Base-by-base conservation (phyloP, 163 green algal species). In the Chlamydomonas reinhardtii region DNA sequence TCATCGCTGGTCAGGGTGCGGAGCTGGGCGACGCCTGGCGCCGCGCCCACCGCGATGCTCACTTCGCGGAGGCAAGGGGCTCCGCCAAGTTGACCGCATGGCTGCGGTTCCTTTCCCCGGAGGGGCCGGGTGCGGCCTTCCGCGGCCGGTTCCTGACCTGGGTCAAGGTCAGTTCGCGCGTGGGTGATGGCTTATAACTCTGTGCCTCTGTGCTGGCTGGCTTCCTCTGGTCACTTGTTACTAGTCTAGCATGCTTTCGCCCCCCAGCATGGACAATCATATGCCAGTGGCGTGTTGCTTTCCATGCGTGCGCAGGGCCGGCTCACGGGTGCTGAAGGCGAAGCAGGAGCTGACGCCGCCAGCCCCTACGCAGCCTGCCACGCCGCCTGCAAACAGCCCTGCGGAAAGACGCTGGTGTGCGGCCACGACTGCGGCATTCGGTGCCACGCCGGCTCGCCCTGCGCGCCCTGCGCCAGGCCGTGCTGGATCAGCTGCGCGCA, bases 351-450 rank as follows among this genome's bases (percentile, higher is more conserved):
- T 22, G 48, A 56, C 17, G 59, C 59, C 4, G 19, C 31, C 54
- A 24, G 31, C 22, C 64, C 64, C 22, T 32, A 85, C 52, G 78
- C 66, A 1, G n/a, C 29, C 68, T 24, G 31, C 31, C 68, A 71
- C 48, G 11, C 32, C 29, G 27, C 56, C 27, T 96, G 94, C 88
- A 56, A 66, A 35, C 72, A 31, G 32, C 73, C 48, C 17, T 96
- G 94, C 86, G 70, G 71, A 8, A 54, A 66, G 4, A 48, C 27
- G 12, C 89, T 96, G 85, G 73, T 74, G 16, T 96, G 94, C 82
- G 93, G 94, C 32, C 94, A 96, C 83, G 52, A 72, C 14, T 96
- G 93, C 88, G 68, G 62, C 2, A 77, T 83, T 43, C 37, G 72
- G 35, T 96, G 93, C 84, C 91, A 96, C 78, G 35, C 34, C 17